Percentiles rank a stretch among this genome's conserved stretches.
Evolutionary conservation across 345 rosid genomes (phyloP).

Genomic region (Streptanthus diversifolius): DNA sequence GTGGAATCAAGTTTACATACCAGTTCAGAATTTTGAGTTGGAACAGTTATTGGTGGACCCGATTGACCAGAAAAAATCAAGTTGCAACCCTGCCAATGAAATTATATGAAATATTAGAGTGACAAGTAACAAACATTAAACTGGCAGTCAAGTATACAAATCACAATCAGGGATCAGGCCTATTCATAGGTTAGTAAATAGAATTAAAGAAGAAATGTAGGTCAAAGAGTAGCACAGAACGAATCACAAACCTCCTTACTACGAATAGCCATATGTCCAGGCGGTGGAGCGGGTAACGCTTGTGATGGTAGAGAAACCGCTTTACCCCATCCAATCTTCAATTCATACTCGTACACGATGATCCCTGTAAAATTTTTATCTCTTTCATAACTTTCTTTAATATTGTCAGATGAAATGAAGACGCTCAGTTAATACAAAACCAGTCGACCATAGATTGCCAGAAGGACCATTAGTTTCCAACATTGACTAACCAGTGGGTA

Average conservation of each 20-base stretch:
- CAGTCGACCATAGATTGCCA: slow-evolving; percentile 9
- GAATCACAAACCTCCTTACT: slow-evolving; percentile 82
- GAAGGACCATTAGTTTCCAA: not conserved
- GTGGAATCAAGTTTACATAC: slow-evolving; percentile 39
- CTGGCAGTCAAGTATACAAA: not conserved
- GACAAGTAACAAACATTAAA: not conserved
- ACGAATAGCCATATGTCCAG: slow-evolving; percentile 99
- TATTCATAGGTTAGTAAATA: not conserved
- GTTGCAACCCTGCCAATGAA: slow-evolving; percentile 70
- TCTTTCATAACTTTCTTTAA: slow-evolving; percentile 2
- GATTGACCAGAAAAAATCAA: slow-evolving; percentile 95
- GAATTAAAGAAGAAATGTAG: slow-evolving; percentile 7
- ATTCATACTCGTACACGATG: slow-evolving; percentile 86
- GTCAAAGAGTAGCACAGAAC: slow-evolving; percentile 4
- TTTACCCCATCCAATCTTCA: slow-evolving; percentile 99
- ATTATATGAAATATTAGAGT: slow-evolving; percentile 26
- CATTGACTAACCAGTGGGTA: slow-evolving; percentile 5
- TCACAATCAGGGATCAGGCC: not conserved
- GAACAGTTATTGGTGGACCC: slow-evolving; percentile 91
- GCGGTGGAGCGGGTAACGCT: slow-evolving; percentile 98
- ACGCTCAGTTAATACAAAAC: not conserved
- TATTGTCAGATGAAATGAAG: slow-evolving; percentile 14
- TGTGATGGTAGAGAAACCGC: slow-evolving; percentile 99
- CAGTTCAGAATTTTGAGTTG: slow-evolving; percentile 84
- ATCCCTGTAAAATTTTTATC: slow-evolving; percentile 54